These are phyloP conservation scores for Isabelozyma heimii DNA, from an alignment of 805 yeast genomes.

Conservation along the genomic window DNA sequence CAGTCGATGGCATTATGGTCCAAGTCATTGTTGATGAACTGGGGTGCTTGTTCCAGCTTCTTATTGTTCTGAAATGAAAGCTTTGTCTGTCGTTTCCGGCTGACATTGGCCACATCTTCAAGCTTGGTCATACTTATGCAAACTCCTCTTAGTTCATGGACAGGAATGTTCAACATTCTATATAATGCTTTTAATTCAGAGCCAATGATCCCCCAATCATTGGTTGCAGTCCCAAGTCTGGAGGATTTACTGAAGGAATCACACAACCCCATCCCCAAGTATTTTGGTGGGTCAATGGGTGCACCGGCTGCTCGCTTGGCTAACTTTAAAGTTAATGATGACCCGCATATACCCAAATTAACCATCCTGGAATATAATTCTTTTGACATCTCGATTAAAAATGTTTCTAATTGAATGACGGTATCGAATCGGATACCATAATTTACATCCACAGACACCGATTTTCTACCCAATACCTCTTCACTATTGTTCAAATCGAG, in stretches of 20 bases:
- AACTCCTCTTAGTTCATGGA: slow-evolving; percentile 72
- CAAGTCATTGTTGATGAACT: slow-evolving; percentile 2
- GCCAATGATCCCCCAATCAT: slow-evolving; percentile 57
- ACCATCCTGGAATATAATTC: slow-evolving; percentile 59
- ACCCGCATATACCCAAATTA: slow-evolving; percentile 47
- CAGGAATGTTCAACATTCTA: slow-evolving; percentile 56
- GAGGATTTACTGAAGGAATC: slow-evolving; percentile 59
- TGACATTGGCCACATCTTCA: slow-evolving; percentile 29
- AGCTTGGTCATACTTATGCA: slow-evolving; percentile 68
- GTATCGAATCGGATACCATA: slow-evolving; percentile 82
- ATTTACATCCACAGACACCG: slow-evolving; percentile 84
- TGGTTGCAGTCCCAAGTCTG: slow-evolving; percentile 58
- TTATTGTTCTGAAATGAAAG: slow-evolving; percentile 12
- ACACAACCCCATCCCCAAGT: slow-evolving; percentile 81
- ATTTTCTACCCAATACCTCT: slow-evolving; percentile 54
- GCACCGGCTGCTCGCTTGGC: slow-evolving; percentile 65
- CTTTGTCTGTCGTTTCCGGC: slow-evolving; percentile 20
- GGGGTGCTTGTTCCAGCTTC: neutral
- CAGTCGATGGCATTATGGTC: slow-evolving; percentile 50
- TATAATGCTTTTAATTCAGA: slow-evolving; percentile 57
- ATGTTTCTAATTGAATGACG: slow-evolving; percentile 59
- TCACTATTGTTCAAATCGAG: slow-evolving; percentile 48
- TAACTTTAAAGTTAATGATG: slow-evolving; percentile 61
- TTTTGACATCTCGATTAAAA: slow-evolving; percentile 52
- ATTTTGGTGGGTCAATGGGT: slow-evolving; percentile 74